phyloP scores from a whole-genome alignment of 805 yeast genomes.

The Helenozyma baotianmanensis region DNA sequence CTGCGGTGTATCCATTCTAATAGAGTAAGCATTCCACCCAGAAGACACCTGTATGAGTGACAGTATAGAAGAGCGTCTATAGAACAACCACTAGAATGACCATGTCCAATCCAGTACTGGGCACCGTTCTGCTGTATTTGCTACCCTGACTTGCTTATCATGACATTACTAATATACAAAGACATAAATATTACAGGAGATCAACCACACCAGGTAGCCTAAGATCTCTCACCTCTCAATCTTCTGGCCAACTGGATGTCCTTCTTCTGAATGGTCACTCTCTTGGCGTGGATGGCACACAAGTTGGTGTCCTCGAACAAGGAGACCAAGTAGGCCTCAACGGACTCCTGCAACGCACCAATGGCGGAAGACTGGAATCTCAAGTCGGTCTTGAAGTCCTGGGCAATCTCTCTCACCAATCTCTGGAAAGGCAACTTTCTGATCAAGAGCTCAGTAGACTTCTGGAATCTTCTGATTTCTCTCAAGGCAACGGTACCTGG shows the following conservation, averaged over 20 bases:
- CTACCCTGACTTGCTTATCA: no score
- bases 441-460: slow-evolving; percentile 43
- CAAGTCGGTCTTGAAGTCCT: slow-evolving; percentile 44
- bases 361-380: slow-evolving; percentile 46
- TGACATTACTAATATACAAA: slow-evolving; percentile 15
- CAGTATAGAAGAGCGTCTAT: no score
- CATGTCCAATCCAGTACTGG: no score
- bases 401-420: slow-evolving; percentile 46
- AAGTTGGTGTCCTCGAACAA: slow-evolving; percentile 46
- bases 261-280: slow-evolving; percentile 46
- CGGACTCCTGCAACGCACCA: slow-evolving; percentile 46
- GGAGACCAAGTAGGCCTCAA: slow-evolving; percentile 44
- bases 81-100: no score
- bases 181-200: slow-evolving; percentile 17
- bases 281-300: slow-evolving; percentile 47
- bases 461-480: slow-evolving; percentile 47
- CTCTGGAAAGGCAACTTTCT: slow-evolving; percentile 47
- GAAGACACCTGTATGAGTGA: no score
- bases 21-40: no score
- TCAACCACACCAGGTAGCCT: slow-evolving; percentile 18
- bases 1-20: slow-evolving; percentile 40
- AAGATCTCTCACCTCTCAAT: slow-evolving; percentile 47
- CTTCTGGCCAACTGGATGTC: slow-evolving; percentile 47
- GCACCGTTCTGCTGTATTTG: no score
- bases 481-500: slow-evolving; percentile 48